phyloP scores from a whole-genome alignment of 1,284 basidiomycete genomes.

The Boletus semigastroideus region DNA sequence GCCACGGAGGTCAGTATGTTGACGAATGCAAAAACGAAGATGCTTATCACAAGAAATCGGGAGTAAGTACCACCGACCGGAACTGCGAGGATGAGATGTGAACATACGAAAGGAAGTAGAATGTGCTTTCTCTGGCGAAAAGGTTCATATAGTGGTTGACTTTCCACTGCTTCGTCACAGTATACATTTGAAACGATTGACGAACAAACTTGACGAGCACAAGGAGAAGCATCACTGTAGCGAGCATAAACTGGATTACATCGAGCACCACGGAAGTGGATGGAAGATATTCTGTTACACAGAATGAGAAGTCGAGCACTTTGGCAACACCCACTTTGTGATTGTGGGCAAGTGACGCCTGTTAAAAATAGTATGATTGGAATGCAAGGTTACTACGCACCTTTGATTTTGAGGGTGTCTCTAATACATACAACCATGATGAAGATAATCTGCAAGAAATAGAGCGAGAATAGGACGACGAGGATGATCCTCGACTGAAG shows the following conservation, averaged over 20 bases:
- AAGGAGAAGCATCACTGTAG: not conserved
- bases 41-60: not conserved
- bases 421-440: not conserved
- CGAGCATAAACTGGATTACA: not conserved
- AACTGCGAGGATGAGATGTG: not conserved
- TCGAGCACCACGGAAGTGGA: not conserved
- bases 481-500: not conserved
- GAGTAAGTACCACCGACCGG: not conserved
- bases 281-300: not conserved
- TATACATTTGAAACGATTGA: no score
- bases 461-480: not conserved
- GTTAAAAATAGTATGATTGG: no score
- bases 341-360: not conserved
- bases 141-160: conserved; percentile 1
- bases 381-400: not conserved
- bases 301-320: not conserved
- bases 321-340: no score
- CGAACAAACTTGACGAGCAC: no score
- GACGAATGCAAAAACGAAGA: not conserved
- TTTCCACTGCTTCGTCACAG: no score
- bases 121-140: conserved; percentile 2
- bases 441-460: not conserved
- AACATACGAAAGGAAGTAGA: conserved; percentile 4
- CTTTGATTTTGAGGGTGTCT: not conserved
- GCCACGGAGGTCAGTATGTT: not conserved